phyloP scores from a whole-genome alignment of 495 filamentous ascomycete genomes.

The Alectoria sarmentosa region DNA sequence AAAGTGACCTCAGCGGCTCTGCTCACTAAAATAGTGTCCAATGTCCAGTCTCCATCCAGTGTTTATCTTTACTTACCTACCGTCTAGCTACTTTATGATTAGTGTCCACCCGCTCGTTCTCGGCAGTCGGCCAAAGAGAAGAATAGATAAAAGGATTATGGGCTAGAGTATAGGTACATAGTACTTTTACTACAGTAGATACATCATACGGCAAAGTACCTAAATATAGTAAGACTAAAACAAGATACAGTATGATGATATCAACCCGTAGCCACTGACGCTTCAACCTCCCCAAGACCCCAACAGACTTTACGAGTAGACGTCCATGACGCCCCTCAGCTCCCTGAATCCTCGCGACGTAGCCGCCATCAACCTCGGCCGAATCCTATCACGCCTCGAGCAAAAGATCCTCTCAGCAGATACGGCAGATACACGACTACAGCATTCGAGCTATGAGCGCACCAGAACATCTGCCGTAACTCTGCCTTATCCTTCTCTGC shows the following conservation, averaged over 20 bases:
- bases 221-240: too few relatives aligned
- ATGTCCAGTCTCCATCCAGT: background rate
- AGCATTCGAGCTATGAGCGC: conserved; percentile 61
- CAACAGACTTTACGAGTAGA: too few relatives aligned
- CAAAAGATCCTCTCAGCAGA: conserved; percentile 62
- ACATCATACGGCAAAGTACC: background rate
- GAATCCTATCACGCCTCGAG: conserved; percentile 70
- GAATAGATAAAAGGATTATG: too few relatives aligned
- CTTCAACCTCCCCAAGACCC: too few relatives aligned
- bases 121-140: too few relatives aligned
- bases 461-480: conserved; percentile 58
- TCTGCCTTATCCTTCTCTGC: background rate
- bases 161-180: too few relatives aligned
- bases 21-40: too few relatives aligned
- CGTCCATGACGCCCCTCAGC: background rate
- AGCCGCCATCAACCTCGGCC: conserved; percentile 52
- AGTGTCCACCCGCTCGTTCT: too few relatives aligned
- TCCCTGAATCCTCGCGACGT: conserved; percentile 29
- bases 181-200: too few relatives aligned
- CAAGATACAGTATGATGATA: background rate
- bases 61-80: too few relatives aligned
- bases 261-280: background rate
- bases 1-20: background rate
- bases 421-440: conserved; percentile 48
- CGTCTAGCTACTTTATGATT: too few relatives aligned